phyloP scores from a whole-genome alignment of 257 asterid genomes.

The Eucommia ulmoides region DNA sequence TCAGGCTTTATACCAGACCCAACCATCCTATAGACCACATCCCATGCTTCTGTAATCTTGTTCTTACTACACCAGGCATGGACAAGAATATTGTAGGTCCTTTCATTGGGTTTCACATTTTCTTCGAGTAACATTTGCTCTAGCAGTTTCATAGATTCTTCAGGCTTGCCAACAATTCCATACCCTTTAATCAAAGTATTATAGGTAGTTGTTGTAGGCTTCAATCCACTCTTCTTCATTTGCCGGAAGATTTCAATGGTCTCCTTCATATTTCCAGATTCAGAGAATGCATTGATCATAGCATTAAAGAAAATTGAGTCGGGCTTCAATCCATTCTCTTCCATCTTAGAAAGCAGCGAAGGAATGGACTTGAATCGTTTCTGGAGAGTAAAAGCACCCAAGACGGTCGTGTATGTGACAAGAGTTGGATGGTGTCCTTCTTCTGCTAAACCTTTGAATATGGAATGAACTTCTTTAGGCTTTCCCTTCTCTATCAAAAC shows the following conservation, averaged over 20 bases:
- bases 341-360: conserved; percentile 57
- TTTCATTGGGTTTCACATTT: conserved; percentile 57
- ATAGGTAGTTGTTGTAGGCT: conserved; percentile 70
- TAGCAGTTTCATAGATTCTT: conserved; percentile 61
- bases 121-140: conserved; percentile 48
- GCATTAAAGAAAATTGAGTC: conserved; percentile 93
- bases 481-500: conserved; percentile 47
- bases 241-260: conserved; percentile 58
- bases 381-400: conserved; percentile 72
- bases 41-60: conserved; percentile 60
- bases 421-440: conserved; percentile 92
- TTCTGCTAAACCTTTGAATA: conserved; percentile 52
- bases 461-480: conserved; percentile 57
- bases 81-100: conserved; percentile 79
- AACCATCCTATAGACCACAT: conserved; percentile 46
- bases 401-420: conserved; percentile 71
- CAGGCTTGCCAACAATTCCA: conserved; percentile 78
- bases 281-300: conserved; percentile 87
- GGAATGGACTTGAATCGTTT: conserved; percentile 73
- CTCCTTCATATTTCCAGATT: conserved; percentile 73
- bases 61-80: conserved; percentile 79
- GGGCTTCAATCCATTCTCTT: conserved; percentile 60
- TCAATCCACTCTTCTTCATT: conserved; percentile 79
- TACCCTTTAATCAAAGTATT: conserved; percentile 81
- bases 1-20: conserved; percentile 65